phyloP scores from a whole-genome alignment of 106 monocot species.

The Platanthera guangdongensis region DNA sequence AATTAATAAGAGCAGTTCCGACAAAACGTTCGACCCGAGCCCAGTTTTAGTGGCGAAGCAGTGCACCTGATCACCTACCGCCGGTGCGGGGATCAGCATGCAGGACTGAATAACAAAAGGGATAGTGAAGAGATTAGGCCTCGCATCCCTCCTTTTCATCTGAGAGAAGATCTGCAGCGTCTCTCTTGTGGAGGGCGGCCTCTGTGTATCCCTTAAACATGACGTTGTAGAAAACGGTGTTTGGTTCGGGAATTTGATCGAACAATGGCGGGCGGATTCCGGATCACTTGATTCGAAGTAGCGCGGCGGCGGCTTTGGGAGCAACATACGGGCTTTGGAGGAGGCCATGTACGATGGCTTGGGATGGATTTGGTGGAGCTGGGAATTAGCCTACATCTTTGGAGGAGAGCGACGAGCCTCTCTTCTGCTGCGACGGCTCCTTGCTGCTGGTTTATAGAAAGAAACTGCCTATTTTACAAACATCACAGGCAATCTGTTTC shows the following conservation, averaged over 20 bases:
- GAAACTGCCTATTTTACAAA: slow-evolving; percentile 2
- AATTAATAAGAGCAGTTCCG: slow-evolving; percentile 37
- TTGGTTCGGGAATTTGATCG: slow-evolving; percentile 18
- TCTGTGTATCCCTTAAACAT: slow-evolving; percentile 40
- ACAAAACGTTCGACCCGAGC: slow-evolving; percentile 26
- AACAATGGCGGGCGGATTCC: slow-evolving; percentile 24
- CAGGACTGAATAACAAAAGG: slow-evolving; percentile 49
- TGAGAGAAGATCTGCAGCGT: slow-evolving; percentile 23
- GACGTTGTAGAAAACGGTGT: slow-evolving; percentile 36
- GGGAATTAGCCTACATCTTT: slow-evolving; percentile 15
- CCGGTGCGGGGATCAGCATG: neutral
- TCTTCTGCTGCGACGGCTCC: slow-evolving; percentile 13
- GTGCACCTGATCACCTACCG: slow-evolving; percentile 30
- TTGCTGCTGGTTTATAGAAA: neutral
- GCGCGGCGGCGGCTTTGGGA: slow-evolving; percentile 23
- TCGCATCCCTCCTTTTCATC: slow-evolving; percentile 30
- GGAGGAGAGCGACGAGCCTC: slow-evolving; percentile 22
- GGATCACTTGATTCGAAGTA: slow-evolving; percentile 15
- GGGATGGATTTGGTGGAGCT: slow-evolving; percentile 36
- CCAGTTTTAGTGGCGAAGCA: slow-evolving; percentile 36
- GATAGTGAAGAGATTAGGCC: slow-evolving; percentile 39
- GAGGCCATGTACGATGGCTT: slow-evolving; percentile 33
- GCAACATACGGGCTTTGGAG: slow-evolving; percentile 20
- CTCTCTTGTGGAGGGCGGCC: slow-evolving; percentile 10
- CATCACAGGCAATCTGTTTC: too few relatives aligned